A percentile compares a stretch with the other conserved stretches of the same genome.
These are phyloP conservation scores for Fusarium sp. DNA, from an alignment of 2,329 filamentous ascomycete species.

Conservation along the genomic window DNA sequence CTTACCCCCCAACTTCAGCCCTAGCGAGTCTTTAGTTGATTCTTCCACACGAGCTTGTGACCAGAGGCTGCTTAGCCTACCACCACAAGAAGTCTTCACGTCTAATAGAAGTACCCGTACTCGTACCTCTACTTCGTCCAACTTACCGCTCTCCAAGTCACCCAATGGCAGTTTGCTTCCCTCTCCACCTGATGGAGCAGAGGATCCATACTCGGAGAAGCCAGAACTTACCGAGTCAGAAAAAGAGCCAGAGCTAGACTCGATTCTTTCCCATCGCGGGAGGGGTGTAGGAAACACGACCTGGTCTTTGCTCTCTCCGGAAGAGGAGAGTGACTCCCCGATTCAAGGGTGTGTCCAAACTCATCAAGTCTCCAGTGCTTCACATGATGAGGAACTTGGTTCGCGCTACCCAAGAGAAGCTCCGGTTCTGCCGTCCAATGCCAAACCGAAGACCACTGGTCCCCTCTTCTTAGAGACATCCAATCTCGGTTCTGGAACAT, in stretches of 20 bases:
- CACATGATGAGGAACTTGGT: neutral
- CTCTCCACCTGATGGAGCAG: constrained; percentile 3
- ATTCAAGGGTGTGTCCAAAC: constrained; percentile 5
- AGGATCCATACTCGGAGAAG: neutral
- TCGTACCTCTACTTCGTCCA: neutral
- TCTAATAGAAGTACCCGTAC: neutral
- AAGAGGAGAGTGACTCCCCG: neutral
- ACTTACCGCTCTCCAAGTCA: neutral
- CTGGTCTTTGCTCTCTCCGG: neutral
- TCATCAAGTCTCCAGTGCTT: neutral
- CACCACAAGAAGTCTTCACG: constrained; percentile 6
- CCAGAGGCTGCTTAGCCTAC: constrained; percentile 1
- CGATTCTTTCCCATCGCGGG: neutral
- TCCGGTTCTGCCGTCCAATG: neutral
- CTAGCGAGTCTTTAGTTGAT: neutral
- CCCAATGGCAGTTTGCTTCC: neutral
- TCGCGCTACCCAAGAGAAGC: neutral
- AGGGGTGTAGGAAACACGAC: constrained; percentile 1
- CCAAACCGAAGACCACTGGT: neutral
- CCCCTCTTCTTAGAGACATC: neutral
- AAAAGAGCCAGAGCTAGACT: neutral
- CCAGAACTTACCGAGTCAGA: neutral
- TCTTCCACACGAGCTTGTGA: neutral
- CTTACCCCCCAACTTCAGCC: neutral
- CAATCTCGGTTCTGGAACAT: neutral